These are phyloP conservation scores for Coccomyxa subellipsoidea DNA, from an alignment of 163 green algal genomes.

Conservation along the genomic window DNA sequence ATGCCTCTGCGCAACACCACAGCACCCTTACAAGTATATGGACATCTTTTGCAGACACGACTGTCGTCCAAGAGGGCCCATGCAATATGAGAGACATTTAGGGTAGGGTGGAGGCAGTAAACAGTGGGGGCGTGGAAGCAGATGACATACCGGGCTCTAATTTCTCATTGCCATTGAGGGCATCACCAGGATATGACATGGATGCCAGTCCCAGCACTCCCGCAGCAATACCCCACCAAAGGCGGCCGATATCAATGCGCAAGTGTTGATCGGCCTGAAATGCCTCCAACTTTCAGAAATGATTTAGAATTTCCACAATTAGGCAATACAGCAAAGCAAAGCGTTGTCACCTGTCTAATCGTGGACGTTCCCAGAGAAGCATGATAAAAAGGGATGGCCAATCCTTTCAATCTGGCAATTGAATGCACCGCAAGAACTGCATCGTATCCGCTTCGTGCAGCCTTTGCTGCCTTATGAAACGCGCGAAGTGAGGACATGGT, in stretches of 20 bases:
- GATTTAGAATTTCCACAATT: too few species aligned
- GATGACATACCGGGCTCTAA: background rate
- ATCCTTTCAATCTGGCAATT: background rate
- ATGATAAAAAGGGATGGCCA: too few species aligned
- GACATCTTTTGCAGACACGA: too few species aligned
- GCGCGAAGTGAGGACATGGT: background rate
- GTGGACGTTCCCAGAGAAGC: too few species aligned
- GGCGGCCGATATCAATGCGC: too few species aligned
- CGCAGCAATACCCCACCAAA: background rate
- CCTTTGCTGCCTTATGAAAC: background rate
- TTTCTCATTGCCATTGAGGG: background rate
- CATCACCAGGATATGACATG: background rate
- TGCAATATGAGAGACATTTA: too few species aligned
- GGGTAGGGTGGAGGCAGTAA: background rate
- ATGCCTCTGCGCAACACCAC: constrained; percentile 16
- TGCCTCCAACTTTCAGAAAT: too few species aligned
- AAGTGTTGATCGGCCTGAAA: too few species aligned
- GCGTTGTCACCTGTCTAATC: too few species aligned
- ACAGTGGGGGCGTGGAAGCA: background rate
- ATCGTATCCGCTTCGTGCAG: background rate
- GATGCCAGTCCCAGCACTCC: background rate
- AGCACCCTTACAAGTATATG: background rate
- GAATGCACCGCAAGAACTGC: background rate
- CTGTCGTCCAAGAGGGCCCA: too few species aligned
- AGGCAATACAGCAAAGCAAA: too few species aligned